A percentile compares a stretch with the other conserved stretches of the same genome.
Evolutionary conservation across 345 rosid species (phyloP).

Genomic region (Acer negundo): DNA sequence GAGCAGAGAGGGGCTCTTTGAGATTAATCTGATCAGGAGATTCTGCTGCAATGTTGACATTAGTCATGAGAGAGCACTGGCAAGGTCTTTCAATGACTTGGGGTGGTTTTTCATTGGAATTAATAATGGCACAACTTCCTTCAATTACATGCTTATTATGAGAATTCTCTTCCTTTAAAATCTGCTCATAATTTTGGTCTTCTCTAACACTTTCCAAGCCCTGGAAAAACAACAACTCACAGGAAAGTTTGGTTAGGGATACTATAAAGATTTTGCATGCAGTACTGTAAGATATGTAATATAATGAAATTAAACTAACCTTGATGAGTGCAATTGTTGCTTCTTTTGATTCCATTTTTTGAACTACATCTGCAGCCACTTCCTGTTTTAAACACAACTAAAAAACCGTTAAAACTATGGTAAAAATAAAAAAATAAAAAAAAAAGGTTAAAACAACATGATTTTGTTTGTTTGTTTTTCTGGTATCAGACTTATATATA

Average conservation of each 20-base stretch:
- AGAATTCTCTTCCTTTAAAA: background rate
- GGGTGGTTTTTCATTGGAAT: background rate
- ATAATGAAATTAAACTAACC: constrained; percentile 3
- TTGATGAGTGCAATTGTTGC: constrained; percentile 27
- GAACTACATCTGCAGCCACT: constrained; percentile 43
- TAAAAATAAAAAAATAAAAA: no score
- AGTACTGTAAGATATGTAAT: background rate
- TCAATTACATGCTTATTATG: background rate
- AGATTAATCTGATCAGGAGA: constrained; percentile 28
- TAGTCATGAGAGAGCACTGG: constrained; percentile 32
- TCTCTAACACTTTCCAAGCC: constrained; percentile 11
- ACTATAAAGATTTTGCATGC: background rate
- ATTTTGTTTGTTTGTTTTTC: background rate
- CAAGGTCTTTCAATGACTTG: constrained; percentile 33
- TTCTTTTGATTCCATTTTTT: constrained; percentile 36
- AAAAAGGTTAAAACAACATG: background rate
- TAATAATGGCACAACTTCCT: background rate
- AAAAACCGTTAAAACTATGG: no score
- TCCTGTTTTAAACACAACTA: constrained; percentile 24
- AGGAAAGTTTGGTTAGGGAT: background rate
- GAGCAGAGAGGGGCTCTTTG: constrained; percentile 52
- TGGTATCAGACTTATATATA: background rate
- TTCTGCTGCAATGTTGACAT: background rate
- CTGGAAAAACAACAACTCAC: constrained; percentile 14
- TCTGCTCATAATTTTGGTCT: background rate